Evolutionary conservation across 805 yeast species (phyloP), one percentile per base, ranked within the genome.

Genomic region (Gaillardinia entomophila): DNA sequence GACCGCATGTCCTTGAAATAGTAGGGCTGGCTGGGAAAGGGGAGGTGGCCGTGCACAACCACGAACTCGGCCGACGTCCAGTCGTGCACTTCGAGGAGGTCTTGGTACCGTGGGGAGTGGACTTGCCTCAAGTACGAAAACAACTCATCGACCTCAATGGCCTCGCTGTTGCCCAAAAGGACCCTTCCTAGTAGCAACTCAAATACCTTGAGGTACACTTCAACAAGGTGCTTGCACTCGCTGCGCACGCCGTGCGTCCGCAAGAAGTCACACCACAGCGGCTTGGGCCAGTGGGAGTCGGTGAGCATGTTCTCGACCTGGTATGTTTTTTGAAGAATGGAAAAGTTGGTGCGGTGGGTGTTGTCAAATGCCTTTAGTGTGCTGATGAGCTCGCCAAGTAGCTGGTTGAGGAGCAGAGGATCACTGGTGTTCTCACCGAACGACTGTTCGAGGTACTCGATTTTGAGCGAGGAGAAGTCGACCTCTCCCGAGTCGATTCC

Each of bases 201-300:
- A 33, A 39, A 59, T 1, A 58, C 38, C 33, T 66, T 64, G 17
- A 62, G 36, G 31, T 64, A 65, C 6, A 51, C 30, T 8, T 37
- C 45, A 8, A 56, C 37, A 18, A 62, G 51, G 2, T 46, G 50
- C 17, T 39, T 42, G 27, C 60, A 53, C 16, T 58, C 66, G 18
- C 57, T 47, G 26, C 49, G 39, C 16, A 42, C 43, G 30, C 47
- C 37, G 19, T 55, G 46, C 4, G 53, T 31, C 13, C 44, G 49
- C 12, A 66, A 33, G 34, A 51, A 66, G 24, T 61, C 67, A 7
- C 55, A 38, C 71, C 70, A 66, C 17, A 60, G 43, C 6, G 56
- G 41, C 27, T 62, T 61, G 13, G 67, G 68, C 68, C 67, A 62
- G 12, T 36, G 34, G 1, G 53, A 42, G 15, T 53, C 56, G 1